Conservation (phyloP, 306 rosid species). For the Prunus dulcis region DNA sequence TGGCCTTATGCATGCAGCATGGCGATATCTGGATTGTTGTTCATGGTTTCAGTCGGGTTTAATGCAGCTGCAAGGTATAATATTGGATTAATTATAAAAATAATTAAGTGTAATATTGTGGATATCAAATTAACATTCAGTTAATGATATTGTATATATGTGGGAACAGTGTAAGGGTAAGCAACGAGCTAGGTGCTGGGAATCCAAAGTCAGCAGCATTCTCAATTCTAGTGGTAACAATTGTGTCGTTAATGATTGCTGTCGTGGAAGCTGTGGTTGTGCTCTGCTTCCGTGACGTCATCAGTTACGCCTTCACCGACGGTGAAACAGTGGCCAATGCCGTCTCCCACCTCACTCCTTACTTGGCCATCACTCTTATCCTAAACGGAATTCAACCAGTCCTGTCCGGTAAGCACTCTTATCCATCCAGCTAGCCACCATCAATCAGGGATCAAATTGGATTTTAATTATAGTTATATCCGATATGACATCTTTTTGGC, state of each 20-base stretch:
- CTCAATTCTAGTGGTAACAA: conserved; percentile 42
- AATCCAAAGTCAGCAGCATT: conserved; percentile 64
- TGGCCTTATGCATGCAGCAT: conserved; percentile 52
- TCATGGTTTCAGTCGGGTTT: conserved; percentile 58
- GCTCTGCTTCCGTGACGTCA: conserved; percentile 46
- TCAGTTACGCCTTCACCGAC: conserved; percentile 61
- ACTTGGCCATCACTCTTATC: conserved; percentile 49
- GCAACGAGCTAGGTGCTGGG: conserved; percentile 78
- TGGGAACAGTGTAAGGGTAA: conserved; percentile 51
- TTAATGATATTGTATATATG: background rate
- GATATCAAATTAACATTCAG: background rate
- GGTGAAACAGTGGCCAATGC: conserved; percentile 59
- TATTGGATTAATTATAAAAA: background rate
- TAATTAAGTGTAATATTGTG: background rate
- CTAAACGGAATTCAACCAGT: conserved; percentile 77
- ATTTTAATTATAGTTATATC: too few species aligned
- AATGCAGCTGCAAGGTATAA: conserved; percentile 73
- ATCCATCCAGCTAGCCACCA: too few species aligned
- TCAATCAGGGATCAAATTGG: too few species aligned
- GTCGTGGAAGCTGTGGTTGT: conserved; percentile 42
- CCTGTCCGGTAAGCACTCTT: conserved; percentile 42
- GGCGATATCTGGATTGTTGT: conserved; percentile 36
- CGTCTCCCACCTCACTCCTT: conserved; percentile 59
- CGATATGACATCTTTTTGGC: too few species aligned
- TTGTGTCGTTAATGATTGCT: conserved; percentile 37